Base-by-base conservation (phyloP, 2,329 filamentous ascomycete genomes). In the Ascochyta clinopodiicola region DNA sequence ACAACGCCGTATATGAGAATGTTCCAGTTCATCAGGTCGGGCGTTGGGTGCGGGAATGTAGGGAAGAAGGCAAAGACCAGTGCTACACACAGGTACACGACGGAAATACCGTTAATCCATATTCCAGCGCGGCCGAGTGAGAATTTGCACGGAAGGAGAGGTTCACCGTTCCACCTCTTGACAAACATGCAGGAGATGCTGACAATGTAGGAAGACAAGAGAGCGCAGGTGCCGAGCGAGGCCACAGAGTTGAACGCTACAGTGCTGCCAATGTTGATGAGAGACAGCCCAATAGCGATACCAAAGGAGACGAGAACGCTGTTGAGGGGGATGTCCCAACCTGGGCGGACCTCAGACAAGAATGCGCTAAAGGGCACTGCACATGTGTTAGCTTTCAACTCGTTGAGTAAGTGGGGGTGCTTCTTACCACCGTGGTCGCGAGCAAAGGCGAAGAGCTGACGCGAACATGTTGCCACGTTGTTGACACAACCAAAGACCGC, bases 261-360 rank as follows among this genome's bases (percentile, higher is more conserved):
- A 7, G 72, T 64, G 4, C 77, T 80, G 27, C 79, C 81, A 52
- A 83, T 77, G 60, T 82, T 82, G 72, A 83, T 81, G 34, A 82
- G 68, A 0, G 77, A 77, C 24, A 83, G 71, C 2, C 78, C 65
- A 7, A 74, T 62, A 6, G 76, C 71, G 27, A 79, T 66, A 15
- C 70, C 61, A 6, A 79, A 69, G 1, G 79, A 77, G 9, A 80
- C 71, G 48, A 79, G 61, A 46, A 82, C 74, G 1, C 77, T 72
- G 61, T 81, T 81, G 27, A 81, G 69, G 1, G 80, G 80, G 7
- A 69, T 57, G 10, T 68, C 60, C 62, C 59, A 69, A 4, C 51
- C 58, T 13, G 67, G 64, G 10, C 46, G 56, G 9, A 71, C 57
- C 35, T 54, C 49, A 13, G 58, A 49, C 1, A 64, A 27, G 40